These are phyloP conservation scores for Mortierella sp. DNA, from an alignment of 371 early-diverging fungal species.

Conservation along the genomic window DNA sequence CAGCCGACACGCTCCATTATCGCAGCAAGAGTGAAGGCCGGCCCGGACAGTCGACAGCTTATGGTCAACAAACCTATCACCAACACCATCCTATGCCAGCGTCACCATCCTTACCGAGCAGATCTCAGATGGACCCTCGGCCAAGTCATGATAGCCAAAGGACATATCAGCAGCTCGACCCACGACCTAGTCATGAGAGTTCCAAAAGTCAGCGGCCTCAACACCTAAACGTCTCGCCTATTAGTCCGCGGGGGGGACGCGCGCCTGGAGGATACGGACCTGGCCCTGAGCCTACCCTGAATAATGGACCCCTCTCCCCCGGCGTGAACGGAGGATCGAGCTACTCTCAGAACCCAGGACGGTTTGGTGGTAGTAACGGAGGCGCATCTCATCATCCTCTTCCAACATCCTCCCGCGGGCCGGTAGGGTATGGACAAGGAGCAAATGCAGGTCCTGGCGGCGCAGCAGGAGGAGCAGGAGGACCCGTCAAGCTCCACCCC, in stretches of 20 bases:
- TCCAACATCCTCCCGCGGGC: conserved; percentile 22
- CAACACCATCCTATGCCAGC: background rate
- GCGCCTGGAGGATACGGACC: background rate
- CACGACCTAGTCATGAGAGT: conserved; percentile 50
- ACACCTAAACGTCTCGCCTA: background rate
- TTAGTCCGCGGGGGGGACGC: background rate
- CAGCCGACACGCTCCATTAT: conserved; percentile 27
- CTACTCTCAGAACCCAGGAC: conserved; percentile 10
- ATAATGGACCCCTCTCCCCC: conserved; percentile 1
- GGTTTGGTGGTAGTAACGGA: conserved; percentile 14
- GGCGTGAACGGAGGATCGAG: background rate
- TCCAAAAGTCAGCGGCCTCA: conserved; percentile 28
- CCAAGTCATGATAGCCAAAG: conserved; percentile 6
- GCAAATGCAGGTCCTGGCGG: background rate
- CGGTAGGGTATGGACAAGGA: conserved; percentile 10
- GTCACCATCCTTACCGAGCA: background rate
- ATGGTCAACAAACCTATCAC: conserved; percentile 3
- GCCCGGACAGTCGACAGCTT: conserved; percentile 10
- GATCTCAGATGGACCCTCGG: conserved; percentile 8
- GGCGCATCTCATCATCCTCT: conserved; percentile 24
- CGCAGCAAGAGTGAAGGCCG: conserved; percentile 10
- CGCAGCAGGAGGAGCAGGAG: conserved; percentile 7
- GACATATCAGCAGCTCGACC: conserved; percentile 7
- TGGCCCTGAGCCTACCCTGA: conserved; percentile 1
- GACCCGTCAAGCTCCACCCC: conserved; percentile 34